Conservation (phyloP, 2,329 filamentous ascomycete genomes). For the Aspergillus vadensis region DNA sequence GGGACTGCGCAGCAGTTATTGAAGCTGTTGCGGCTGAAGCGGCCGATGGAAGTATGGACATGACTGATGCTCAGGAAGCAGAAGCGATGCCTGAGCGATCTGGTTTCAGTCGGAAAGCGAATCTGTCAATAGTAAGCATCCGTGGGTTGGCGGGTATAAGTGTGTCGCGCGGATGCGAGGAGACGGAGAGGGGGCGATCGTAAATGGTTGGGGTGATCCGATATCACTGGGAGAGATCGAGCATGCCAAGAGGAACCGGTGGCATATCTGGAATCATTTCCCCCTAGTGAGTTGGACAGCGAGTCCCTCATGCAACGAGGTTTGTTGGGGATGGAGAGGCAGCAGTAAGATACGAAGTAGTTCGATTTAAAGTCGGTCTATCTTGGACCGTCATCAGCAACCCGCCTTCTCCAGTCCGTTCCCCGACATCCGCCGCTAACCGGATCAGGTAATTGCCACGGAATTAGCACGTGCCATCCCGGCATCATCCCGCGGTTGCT, state of each 20-base stretch:
- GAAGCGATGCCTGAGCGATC: neutral
- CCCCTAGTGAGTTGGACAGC: neutral
- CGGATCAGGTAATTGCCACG: neutral
- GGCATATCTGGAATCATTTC: neutral
- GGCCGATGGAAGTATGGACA: slow-evolving; percentile 30
- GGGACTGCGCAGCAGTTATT: slow-evolving; percentile 21
- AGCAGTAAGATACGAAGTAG: neutral
- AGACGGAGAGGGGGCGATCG: neutral
- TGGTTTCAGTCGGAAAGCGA: neutral
- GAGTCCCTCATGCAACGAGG: slow-evolving; percentile 4
- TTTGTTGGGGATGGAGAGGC: neutral
- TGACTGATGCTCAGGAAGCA: slow-evolving; percentile 9
- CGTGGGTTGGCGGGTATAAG: neutral
- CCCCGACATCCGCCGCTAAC: slow-evolving; percentile 3
- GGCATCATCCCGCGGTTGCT: neutral
- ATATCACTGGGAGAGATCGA: neutral
- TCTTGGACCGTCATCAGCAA: slow-evolving; percentile 1
- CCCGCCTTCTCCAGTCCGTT: neutral
- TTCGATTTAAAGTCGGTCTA: neutral
- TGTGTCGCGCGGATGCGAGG: neutral
- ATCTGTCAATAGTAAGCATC: slow-evolving; percentile 3
- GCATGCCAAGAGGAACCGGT: neutral
- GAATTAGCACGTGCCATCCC: neutral
- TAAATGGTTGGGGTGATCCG: neutral
- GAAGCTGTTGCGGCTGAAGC: slow-evolving; percentile 21